Percentiles rank a stretch among this genome's conserved stretches.
Conservation (phyloP, 2,329 filamentous ascomycete species). For the Xylariaceae sp. region DNA sequence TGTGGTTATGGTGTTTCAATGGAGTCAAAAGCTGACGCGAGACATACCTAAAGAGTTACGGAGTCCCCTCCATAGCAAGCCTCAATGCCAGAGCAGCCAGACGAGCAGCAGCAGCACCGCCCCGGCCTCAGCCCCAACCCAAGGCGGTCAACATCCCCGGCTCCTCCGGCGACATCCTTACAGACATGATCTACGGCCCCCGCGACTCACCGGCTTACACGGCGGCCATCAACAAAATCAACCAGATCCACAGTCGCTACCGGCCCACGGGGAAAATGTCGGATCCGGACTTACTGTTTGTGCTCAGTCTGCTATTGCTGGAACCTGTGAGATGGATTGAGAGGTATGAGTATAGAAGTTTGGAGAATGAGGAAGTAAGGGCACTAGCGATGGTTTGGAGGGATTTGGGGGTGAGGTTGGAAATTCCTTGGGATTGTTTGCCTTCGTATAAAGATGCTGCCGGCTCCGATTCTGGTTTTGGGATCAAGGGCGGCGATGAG, state of each 20-base stretch:
- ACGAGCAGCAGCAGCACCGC: conserved; percentile 1
- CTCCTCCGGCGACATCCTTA: too few relatives aligned
- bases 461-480: too few relatives aligned
- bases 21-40: background rate
- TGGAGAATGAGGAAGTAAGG: conserved; percentile 5
- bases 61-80: conserved; percentile 12
- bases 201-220: background rate
- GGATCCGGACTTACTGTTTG: conserved; percentile 14
- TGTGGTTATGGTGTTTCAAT: background rate
- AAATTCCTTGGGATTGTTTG: conserved; percentile 5
- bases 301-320: conserved; percentile 6
- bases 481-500: too few relatives aligned
- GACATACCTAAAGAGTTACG: conserved; percentile 2
- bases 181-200: conserved; percentile 1
- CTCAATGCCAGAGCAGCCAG: conserved; percentile 5
- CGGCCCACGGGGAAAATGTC: conserved; percentile 14
- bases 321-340: conserved; percentile 7
- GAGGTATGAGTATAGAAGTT: conserved; percentile 9
- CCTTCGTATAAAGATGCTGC: background rate
- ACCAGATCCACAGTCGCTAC: conserved; percentile 12
- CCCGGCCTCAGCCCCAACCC: background rate
- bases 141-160: conserved; percentile 1
- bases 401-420: conserved; percentile 7
- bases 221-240: conserved; percentile 11
- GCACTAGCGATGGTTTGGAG: conserved; percentile 14